Evolutionary conservation across 257 asterid genomes (phyloP).

Genomic region (Euphrasia confusa): DNA sequence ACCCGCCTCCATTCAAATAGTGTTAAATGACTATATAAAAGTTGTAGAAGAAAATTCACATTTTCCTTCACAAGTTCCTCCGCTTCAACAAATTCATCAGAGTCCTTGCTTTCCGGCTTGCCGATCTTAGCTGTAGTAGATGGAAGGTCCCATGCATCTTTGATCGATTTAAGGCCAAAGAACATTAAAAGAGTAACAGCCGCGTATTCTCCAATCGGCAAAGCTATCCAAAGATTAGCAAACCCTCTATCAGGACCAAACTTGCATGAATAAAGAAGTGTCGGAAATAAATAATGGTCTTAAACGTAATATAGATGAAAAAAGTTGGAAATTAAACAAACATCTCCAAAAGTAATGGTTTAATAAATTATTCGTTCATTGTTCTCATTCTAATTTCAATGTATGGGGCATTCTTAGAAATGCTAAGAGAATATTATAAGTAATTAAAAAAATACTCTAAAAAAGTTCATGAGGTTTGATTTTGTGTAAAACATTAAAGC

Average conservation of each 20-base stretch:
- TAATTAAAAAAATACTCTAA: too few relatives aligned
- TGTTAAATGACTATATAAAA: too few relatives aligned
- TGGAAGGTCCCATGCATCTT: constrained; percentile 96
- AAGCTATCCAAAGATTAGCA: constrained; percentile 44
- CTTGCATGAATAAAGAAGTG: constrained; percentile 4
- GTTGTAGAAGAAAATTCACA: constrained; percentile 30
- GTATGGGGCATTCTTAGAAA: not conserved
- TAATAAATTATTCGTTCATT: not conserved
- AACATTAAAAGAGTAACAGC: constrained; percentile 89
- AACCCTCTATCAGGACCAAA: constrained; percentile 19
- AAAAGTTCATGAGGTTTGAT: too few relatives aligned
- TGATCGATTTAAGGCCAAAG: constrained; percentile 91
- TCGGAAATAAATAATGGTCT: not conserved
- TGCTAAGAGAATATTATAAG: not conserved
- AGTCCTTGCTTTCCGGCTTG: constrained; percentile 46
- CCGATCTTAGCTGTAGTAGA: constrained; percentile 50
- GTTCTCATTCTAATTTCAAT: too few relatives aligned
- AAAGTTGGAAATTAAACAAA: not conserved
- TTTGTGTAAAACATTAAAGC: too few relatives aligned
- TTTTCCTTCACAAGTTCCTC: constrained; percentile 95
- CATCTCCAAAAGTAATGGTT: not conserved
- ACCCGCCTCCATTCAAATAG: too few relatives aligned
- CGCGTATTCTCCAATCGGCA: constrained; percentile 92
- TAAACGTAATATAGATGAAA: not conserved
- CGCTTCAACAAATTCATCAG: constrained; percentile 86